Evolutionary conservation across 495 filamentous ascomycete genomes (phyloP).

Genomic region (Penicillium turbatum): DNA sequence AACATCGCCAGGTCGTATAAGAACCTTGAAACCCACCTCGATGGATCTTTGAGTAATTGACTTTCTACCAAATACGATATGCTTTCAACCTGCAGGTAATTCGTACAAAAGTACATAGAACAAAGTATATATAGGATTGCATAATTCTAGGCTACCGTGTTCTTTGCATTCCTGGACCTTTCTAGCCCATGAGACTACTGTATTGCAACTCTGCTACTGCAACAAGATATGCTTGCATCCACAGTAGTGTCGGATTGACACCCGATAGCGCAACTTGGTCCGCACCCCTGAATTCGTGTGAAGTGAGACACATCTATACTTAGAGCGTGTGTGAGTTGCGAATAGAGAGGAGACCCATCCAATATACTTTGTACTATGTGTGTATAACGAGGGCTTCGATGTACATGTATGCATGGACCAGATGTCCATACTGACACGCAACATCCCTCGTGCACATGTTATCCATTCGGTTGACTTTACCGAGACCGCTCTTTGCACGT

Average conservation of each 20-base stretch:
- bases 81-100: too few relatives aligned
- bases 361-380: neutral
- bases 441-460: conserved; percentile 3
- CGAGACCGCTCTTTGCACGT: conserved; percentile 4
- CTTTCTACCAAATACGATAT: neutral
- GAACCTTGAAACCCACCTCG: neutral
- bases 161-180: neutral
- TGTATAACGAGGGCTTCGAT: too few relatives aligned
- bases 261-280: conserved; percentile 14
- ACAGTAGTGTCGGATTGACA: conserved; percentile 14
- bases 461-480: conserved; percentile 6
- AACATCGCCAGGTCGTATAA: too few relatives aligned
- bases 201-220: conserved; percentile 26
- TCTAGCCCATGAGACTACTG: conserved; percentile 8
- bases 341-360: conserved; percentile 5
- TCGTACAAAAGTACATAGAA: too few relatives aligned
- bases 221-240: conserved; percentile 24
- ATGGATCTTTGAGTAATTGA: neutral
- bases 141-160: conserved; percentile 2
- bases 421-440: neutral
- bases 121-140: too few relatives aligned
- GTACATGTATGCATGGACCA: neutral
- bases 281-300: conserved; percentile 16
- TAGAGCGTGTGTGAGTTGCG: conserved; percentile 10
- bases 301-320: conserved; percentile 16